phyloP scores from a whole-genome alignment of 306 rosid species.

The Trichosanthes cucumerina region DNA sequence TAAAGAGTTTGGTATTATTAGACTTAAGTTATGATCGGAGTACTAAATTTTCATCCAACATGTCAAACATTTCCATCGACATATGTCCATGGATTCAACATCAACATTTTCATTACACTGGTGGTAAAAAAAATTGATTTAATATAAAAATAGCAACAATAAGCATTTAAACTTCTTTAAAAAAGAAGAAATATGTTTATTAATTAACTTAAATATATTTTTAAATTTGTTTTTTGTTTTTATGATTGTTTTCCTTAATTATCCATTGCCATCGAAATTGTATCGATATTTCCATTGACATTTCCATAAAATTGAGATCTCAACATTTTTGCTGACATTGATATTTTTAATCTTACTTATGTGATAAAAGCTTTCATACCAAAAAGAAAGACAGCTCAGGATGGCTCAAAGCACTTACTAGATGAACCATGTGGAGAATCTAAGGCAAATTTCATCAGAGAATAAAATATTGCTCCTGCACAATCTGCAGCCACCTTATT shows the following conservation, averaged over 20 bases:
- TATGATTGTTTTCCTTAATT: background rate
- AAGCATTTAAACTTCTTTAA: background rate
- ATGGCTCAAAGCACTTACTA: conserved; percentile 32
- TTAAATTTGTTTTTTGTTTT: background rate
- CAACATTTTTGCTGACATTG: background rate
- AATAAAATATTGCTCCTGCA: conserved; percentile 85
- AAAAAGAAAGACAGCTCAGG: background rate
- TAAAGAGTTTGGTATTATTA: background rate
- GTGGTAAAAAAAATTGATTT: background rate
- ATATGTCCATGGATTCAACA: background rate
- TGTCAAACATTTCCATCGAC: background rate
- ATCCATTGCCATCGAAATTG: background rate
- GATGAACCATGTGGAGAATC: conserved; percentile 53
- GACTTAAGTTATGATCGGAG: background rate
- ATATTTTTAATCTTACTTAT: background rate
- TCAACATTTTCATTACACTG: background rate
- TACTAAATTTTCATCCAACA: background rate
- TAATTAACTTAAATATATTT: background rate
- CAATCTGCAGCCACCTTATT: conserved; percentile 73
- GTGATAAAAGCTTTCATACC: conserved; percentile 8
- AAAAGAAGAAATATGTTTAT: background rate
- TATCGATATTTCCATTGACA: background rate
- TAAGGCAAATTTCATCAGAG: conserved; percentile 65
- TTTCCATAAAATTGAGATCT: background rate
- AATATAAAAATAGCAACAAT: background rate